Evolutionary conservation across 768 basidiomycete species (phyloP).

Genomic region (Phlebiopsis flavidoalba): DNA sequence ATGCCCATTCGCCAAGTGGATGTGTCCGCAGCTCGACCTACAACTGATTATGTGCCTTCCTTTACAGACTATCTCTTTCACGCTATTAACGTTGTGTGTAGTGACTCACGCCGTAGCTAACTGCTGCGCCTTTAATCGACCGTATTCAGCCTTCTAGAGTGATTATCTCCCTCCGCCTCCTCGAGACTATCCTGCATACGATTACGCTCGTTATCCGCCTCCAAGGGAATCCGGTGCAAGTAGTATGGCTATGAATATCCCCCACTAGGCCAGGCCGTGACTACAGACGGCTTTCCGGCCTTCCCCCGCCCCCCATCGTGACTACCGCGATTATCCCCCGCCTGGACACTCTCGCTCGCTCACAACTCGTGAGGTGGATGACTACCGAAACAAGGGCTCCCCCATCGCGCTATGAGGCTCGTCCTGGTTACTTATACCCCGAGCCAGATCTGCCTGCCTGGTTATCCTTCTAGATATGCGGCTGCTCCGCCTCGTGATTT

Average conservation of each 20-base stretch:
- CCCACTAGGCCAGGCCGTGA: conserved; percentile 45
- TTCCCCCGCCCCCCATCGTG: conserved; percentile 44
- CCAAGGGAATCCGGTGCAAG: conserved; percentile 47
- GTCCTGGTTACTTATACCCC: conserved; percentile 39
- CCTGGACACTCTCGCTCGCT: conserved; percentile 38
- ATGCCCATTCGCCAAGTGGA: conserved; percentile 43
- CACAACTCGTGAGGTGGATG: conserved; percentile 65
- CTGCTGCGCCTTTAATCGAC: conserved; percentile 52
- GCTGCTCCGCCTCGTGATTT: conserved; percentile 40
- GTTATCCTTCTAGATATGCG: conserved; percentile 50
- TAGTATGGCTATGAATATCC: conserved; percentile 56
- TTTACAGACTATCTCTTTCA: neutral
- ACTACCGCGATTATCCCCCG: conserved; percentile 36
- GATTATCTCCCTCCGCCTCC: conserved; percentile 47
- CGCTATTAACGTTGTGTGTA: neutral
- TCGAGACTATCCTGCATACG: conserved; percentile 38
- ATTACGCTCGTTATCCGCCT: conserved; percentile 45
- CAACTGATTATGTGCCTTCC: conserved; percentile 41
- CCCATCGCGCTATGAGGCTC: conserved; percentile 49
- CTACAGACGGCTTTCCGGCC: conserved; percentile 57
- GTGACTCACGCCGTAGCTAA: conserved; percentile 35
- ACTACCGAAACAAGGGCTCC: conserved; percentile 56
- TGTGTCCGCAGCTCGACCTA: conserved; percentile 58
- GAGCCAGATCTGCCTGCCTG: conserved; percentile 42
- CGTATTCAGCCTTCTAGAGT: conserved; percentile 46